phyloP scores from a whole-genome alignment of 106 monocot genomes.

The Apostasia shenzhenica region DNA sequence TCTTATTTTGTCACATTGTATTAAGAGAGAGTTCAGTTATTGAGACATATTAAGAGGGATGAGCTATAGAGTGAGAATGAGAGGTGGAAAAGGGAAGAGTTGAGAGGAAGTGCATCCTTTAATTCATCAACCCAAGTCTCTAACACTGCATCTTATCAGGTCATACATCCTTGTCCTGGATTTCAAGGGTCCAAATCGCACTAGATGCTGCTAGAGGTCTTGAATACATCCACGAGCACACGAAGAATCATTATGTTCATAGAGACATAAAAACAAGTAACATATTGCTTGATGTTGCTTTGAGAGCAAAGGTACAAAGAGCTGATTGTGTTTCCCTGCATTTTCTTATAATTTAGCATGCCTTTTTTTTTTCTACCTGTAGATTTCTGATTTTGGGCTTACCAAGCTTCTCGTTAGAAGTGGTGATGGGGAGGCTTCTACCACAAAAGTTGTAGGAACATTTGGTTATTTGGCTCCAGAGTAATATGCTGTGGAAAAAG shows the following conservation, averaged over 20 bases:
- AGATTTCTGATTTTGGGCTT: constrained; percentile 99
- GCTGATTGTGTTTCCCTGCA: neutral
- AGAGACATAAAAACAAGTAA: constrained; percentile 96
- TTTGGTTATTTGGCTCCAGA: constrained; percentile 98
- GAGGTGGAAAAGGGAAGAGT: too few relatives aligned
- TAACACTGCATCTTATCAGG: constrained; percentile 22
- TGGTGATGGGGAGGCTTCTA: constrained; percentile 67
- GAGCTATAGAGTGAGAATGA: too few relatives aligned
- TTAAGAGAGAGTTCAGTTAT: too few relatives aligned
- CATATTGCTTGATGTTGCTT: constrained; percentile 77
- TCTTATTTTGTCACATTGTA: too few relatives aligned
- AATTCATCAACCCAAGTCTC: too few relatives aligned
- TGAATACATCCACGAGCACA: constrained; percentile 98
- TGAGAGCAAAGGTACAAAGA: constrained; percentile 75
- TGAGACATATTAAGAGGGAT: too few relatives aligned
- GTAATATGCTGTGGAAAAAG: constrained; percentile 34
- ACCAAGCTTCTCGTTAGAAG: constrained; percentile 74
- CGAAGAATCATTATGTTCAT: constrained; percentile 94
- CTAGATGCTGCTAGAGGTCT: constrained; percentile 93
- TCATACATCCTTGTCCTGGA: constrained; percentile 90
- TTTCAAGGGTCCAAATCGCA: constrained; percentile 89
- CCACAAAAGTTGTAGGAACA: constrained; percentile 92
- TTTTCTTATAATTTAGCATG: neutral
- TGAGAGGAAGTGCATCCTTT: too few relatives aligned
- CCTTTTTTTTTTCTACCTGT: constrained; percentile 6